These are phyloP conservation scores for Solanum raphanifolium DNA, from an alignment of 257 asterid species.

Conservation along the genomic window DNA sequence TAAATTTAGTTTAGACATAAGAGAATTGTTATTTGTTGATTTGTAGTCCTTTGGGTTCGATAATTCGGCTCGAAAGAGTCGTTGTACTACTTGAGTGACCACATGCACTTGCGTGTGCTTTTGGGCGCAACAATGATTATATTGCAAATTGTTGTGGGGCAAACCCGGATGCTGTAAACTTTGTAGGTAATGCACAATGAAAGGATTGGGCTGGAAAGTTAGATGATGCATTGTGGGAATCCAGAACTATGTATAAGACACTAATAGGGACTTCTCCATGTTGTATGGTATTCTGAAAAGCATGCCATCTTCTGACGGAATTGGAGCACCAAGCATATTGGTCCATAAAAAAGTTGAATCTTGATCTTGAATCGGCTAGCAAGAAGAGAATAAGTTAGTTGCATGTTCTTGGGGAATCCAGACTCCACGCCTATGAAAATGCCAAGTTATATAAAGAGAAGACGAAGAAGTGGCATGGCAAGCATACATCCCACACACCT, in stretches of 20 bases:
- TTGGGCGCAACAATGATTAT: too few relatives aligned
- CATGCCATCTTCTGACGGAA: background rate
- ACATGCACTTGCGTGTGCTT: too few relatives aligned
- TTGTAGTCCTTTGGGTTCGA: too few relatives aligned
- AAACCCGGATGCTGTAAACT: background rate
- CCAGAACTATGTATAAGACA: background rate
- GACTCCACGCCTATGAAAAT: too few relatives aligned
- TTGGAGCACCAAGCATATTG: background rate
- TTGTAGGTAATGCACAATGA: background rate
- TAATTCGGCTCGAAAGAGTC: too few relatives aligned
- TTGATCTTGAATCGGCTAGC: background rate
- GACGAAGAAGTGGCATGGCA: background rate
- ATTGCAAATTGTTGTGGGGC: too few relatives aligned
- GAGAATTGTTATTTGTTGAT: too few relatives aligned
- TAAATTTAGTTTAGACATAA: too few relatives aligned
- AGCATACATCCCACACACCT: background rate
- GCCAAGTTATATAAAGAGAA: too few relatives aligned
- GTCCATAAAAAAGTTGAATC: background rate
- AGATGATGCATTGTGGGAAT: background rate
- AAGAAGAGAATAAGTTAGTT: background rate
- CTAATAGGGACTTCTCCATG: background rate
- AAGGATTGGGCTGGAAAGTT: background rate
- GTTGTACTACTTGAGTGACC: too few relatives aligned
- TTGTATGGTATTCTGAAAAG: background rate
- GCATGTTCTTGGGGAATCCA: background rate